phyloP scores from a whole-genome alignment of 495 filamentous ascomycete genomes.

The Trichocladium antarcticum region DNA sequence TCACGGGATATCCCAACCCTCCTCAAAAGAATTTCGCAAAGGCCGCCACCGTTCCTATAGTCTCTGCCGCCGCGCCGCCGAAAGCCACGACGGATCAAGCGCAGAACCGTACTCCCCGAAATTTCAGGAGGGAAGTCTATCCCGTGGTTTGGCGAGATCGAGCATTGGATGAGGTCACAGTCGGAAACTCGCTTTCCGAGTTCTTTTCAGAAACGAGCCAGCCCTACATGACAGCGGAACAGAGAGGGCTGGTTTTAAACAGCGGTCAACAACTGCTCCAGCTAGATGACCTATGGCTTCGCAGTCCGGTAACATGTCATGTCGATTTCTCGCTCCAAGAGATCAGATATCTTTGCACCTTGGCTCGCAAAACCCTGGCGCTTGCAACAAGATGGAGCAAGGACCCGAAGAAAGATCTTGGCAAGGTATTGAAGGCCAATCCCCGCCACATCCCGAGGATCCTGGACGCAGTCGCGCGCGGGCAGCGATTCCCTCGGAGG shows the following conservation, averaged over 20 bases:
- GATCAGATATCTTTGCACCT: slow-evolving; percentile 23
- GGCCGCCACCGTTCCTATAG: background rate
- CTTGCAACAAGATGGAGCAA: background rate
- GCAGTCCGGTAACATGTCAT: slow-evolving; percentile 17
- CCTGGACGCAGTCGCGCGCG: background rate
- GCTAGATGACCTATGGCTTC: background rate
- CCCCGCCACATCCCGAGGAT: background rate
- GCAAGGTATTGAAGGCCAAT: slow-evolving; percentile 7
- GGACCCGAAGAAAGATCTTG: slow-evolving; percentile 19
- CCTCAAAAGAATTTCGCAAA: background rate
- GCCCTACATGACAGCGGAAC: slow-evolving; percentile 26
- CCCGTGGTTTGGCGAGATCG: slow-evolving; percentile 4
- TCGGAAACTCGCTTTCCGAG: background rate
- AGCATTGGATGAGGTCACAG: background rate
- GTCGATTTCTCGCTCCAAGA: slow-evolving; percentile 44
- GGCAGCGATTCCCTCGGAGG: slow-evolving; percentile 5
- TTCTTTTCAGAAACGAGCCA: slow-evolving; percentile 10
- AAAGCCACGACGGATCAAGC: background rate
- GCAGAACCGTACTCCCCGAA: slow-evolving; percentile 1
- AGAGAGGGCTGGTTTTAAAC: slow-evolving; percentile 17
- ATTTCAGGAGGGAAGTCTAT: slow-evolving; percentile 14
- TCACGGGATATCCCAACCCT: no score
- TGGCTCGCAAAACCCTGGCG: background rate
- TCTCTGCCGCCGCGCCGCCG: background rate
- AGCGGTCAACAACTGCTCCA: slow-evolving; percentile 10